phyloP scores from a whole-genome alignment of 2,329 filamentous ascomycete genomes.

The Simplicillium sp. region DNA sequence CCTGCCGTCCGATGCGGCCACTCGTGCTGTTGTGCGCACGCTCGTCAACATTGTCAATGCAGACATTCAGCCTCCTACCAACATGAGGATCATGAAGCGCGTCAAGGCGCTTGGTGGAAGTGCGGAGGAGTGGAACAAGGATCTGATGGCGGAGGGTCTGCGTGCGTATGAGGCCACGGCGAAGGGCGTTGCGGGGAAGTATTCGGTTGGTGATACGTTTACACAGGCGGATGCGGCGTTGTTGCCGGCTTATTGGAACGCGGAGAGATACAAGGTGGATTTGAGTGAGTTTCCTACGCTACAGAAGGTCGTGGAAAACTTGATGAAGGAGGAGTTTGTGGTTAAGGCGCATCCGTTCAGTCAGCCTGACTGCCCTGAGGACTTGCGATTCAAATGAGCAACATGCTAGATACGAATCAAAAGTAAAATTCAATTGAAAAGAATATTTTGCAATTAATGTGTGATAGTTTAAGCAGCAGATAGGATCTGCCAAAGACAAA shows the following conservation, averaged over 20 bases:
- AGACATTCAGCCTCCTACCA: slow-evolving; percentile 53
- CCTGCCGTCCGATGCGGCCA: slow-evolving; percentile 32
- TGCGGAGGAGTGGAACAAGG: slow-evolving; percentile 37
- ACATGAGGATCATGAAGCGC: slow-evolving; percentile 40
- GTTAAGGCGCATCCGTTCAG: slow-evolving; percentile 40
- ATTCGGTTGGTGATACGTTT: slow-evolving; percentile 44
- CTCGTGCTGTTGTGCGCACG: slow-evolving; percentile 40
- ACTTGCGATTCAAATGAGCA: slow-evolving; percentile 12
- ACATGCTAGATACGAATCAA: not conserved
- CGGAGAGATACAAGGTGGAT: slow-evolving; percentile 44
- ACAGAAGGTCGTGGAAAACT: slow-evolving; percentile 29
- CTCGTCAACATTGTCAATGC: slow-evolving; percentile 43
- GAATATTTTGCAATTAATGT: not conserved
- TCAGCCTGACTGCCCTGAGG: slow-evolving; percentile 38
- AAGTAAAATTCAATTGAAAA: not conserved
- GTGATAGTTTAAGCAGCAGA: too few species aligned
- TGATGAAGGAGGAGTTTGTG: slow-evolving; percentile 41
- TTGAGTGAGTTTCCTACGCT: slow-evolving; percentile 38
- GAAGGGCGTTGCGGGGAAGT: slow-evolving; percentile 31
- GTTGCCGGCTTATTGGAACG: slow-evolving; percentile 48
- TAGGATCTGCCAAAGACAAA: too few species aligned
- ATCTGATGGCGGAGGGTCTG: slow-evolving; percentile 43
- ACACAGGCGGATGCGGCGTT: slow-evolving; percentile 50
- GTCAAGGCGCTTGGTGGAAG: slow-evolving; percentile 33
- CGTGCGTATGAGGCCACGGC: slow-evolving; percentile 42